phyloP scores from a whole-genome alignment of 73 alveolate genomes.

The Tetrahymena borealis region DNA sequence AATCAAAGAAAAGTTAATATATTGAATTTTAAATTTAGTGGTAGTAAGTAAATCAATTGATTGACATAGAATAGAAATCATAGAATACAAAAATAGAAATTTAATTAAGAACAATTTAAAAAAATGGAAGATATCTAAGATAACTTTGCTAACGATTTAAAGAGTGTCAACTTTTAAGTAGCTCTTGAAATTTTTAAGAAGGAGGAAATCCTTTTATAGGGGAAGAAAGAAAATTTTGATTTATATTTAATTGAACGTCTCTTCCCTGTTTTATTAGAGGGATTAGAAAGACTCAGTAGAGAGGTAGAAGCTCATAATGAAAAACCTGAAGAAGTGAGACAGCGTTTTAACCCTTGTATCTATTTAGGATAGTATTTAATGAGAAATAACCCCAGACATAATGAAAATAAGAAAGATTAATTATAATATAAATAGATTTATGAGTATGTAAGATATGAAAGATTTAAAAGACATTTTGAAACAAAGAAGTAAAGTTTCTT shows the following conservation, averaged over 20 bases:
- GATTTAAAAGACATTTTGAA: background rate
- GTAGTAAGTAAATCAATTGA: no score
- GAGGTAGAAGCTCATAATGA: constrained; percentile 23
- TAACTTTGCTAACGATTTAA: background rate
- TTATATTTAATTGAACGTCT: background rate
- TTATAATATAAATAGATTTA: background rate
- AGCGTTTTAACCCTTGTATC: constrained; percentile 41
- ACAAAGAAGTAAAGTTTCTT: background rate
- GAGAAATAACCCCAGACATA: constrained; percentile 29
- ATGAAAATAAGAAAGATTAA: background rate
- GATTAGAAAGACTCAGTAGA: constrained; percentile 29
- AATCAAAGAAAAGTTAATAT: no score
- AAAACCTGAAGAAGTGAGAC: constrained; percentile 42
- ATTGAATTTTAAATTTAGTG: no score
- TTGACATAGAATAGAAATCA: no score
- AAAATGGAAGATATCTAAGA: background rate
- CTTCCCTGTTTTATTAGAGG: constrained; percentile 28
- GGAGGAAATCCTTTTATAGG: background rate
- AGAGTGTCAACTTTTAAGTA: background rate
- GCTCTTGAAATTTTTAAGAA: background rate
- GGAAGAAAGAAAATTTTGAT: background rate
- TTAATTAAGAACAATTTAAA: no score
- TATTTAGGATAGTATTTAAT: constrained; percentile 39
- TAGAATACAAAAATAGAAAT: no score
- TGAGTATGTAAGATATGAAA: background rate